phyloP scores from a whole-genome alignment of 2,329 filamentous ascomycete genomes.

The Colletotrichum sp. region DNA sequence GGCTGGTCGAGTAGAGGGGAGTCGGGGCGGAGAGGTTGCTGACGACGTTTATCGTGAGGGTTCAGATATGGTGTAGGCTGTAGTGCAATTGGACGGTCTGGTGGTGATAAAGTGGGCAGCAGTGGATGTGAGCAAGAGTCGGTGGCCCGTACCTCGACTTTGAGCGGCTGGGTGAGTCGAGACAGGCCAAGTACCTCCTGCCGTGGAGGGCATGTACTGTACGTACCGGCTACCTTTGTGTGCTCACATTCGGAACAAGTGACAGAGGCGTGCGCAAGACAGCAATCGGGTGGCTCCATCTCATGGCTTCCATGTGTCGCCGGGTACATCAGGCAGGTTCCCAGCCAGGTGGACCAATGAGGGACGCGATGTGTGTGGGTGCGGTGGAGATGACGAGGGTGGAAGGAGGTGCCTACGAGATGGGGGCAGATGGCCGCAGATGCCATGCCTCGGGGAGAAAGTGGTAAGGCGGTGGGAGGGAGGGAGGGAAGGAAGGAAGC shows the following conservation, averaged over 20 bases:
- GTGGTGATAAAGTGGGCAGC: neutral
- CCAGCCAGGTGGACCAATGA: neutral
- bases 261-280: neutral
- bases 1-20: neutral
- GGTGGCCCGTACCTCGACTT: neutral
- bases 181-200: neutral
- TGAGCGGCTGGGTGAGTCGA: neutral
- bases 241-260: neutral
- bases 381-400: neutral
- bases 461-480: constrained; percentile 1
- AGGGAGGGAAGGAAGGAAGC: neutral
- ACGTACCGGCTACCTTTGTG: neutral
- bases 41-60: neutral
- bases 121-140: neutral
- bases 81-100: neutral
- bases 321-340: constrained; percentile 8
- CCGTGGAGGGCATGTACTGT: neutral
- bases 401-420: neutral
- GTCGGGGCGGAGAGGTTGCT: neutral
- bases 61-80: neutral
- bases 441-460: constrained; percentile 3
- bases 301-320: constrained; percentile 15
- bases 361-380: neutral
- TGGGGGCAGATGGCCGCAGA: neutral
- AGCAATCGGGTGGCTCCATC: neutral